phyloP scores from a whole-genome alignment of 495 filamentous ascomycete species.

The Podospora tetraspora region DNA sequence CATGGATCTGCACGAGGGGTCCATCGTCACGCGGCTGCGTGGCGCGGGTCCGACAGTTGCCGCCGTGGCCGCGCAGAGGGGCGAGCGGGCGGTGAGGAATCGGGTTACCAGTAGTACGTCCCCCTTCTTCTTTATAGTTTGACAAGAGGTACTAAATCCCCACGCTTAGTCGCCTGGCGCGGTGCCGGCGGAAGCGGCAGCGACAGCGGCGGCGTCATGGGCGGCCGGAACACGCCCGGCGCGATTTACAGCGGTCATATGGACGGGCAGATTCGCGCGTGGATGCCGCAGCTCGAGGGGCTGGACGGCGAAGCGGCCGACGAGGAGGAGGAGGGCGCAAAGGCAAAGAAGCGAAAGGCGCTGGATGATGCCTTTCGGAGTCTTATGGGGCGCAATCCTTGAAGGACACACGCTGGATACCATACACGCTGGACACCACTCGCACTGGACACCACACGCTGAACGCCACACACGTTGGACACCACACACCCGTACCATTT shows the following conservation, averaged over 20 bases:
- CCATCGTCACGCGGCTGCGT: slow-evolving; percentile 62
- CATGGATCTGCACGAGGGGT: slow-evolving; percentile 69
- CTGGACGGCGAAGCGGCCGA: slow-evolving; percentile 42
- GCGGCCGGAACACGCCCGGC: slow-evolving; percentile 40
- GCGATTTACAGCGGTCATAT: slow-evolving; percentile 53
- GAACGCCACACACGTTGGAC: no score
- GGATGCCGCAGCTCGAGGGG: slow-evolving; percentile 50
- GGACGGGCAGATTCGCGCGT: slow-evolving; percentile 55
- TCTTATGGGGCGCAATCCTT: slow-evolving; percentile 36
- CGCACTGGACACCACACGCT: no score
- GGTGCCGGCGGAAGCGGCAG: slow-evolving; percentile 42
- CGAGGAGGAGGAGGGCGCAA: slow-evolving; percentile 27
- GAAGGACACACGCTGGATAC: slow-evolving; percentile 25
- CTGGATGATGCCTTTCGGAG: slow-evolving; percentile 53
- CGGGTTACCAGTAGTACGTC: slow-evolving; percentile 51
- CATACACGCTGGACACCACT: no score
- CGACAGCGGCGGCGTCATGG: slow-evolving; percentile 39
- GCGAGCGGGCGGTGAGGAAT: slow-evolving; percentile 45
- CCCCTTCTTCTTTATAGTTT: not conserved
- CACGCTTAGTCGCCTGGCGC: slow-evolving; percentile 57
- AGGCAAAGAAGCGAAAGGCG: slow-evolving; percentile 53
- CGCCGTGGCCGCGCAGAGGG: slow-evolving; percentile 31
- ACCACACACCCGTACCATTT: not conserved
- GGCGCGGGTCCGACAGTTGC: slow-evolving; percentile 51
- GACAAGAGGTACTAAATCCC: not conserved